Evolutionary conservation across 2,329 filamentous ascomycete species (phyloP), one percentile per base, ranked within the genome.

Genomic region (Exophiala alcalophila): DNA sequence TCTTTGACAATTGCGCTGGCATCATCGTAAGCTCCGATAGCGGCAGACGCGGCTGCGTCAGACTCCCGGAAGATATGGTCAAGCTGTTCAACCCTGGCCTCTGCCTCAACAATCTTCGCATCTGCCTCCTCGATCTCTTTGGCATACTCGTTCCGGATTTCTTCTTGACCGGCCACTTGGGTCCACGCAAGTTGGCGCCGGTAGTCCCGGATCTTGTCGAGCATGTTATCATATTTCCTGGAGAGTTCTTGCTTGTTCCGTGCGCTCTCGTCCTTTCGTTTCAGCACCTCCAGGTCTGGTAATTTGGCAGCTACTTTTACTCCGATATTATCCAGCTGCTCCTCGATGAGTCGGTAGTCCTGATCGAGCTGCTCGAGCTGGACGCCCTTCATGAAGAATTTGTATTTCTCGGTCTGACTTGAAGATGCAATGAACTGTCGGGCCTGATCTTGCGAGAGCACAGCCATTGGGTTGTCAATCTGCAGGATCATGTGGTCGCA

Each of bases 381-480:
- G 0, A 95, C 94, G 18, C 92, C 92, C 57, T 90, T 88, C 47
- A 95, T 78, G 60, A 98, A 98, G 59, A 96, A 96, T 55, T 87
- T 92, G 72, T 97, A 98, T 62, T 98, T 98, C 47, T 91, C 82
- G 3, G 78, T 70, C 0, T 89, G 79, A 2, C 81, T 85, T 9
- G 92, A 91, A 24, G 83, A 79, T 59, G 91, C 94, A 29, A 98
- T 75, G 57, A 98, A 98, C 45, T 94, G 86, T 8, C 92, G 81
- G 8, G 92, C 92, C 65, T 90, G 89, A 61, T 98, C 92, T 64
- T 98, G 92, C 1, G 90, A 95, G 12, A 98, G 74, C 5, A 97
- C 86, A 47, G 94, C 97, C 70, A 98, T 83, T 0, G 92, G 92
- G 56, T 98, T 98, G 60, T 97, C 91, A 44, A 98, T 88, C 62